These are phyloP conservation scores for Aspergillus panamensis DNA, from an alignment of 495 filamentous ascomycete genomes.

Conservation along the genomic window DNA sequence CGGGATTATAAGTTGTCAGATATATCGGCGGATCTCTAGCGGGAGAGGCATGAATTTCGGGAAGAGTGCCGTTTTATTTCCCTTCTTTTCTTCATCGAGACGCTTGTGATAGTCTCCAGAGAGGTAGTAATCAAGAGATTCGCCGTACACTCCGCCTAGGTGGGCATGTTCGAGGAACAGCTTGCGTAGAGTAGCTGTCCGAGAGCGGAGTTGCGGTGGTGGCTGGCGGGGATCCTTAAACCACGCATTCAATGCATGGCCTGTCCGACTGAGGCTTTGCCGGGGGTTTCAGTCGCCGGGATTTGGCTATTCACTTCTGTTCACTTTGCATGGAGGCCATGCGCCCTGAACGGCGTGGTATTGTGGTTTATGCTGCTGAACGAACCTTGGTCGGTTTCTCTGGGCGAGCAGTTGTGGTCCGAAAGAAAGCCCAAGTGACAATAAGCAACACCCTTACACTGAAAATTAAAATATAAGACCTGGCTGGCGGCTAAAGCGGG, in stretches of 20 bases:
- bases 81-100: background rate
- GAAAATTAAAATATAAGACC: too few relatives aligned
- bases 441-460: too few relatives aligned
- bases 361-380: background rate
- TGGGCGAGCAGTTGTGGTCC: background rate
- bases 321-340: background rate
- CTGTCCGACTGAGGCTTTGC: background rate
- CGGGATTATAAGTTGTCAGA: background rate
- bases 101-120: background rate
- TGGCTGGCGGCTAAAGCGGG: too few relatives aligned
- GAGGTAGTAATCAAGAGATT: background rate
- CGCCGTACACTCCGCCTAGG: background rate
- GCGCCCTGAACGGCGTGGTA: background rate
- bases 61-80: background rate
- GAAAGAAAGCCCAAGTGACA: background rate
- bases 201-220: background rate
- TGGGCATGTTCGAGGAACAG: background rate
- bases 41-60: slow-evolving; percentile 2
- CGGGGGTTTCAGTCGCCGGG: background rate
- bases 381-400: background rate
- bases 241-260: background rate
- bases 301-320: background rate
- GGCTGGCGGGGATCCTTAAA: background rate
- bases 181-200: background rate
- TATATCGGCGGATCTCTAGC: background rate